Evolutionary conservation across 345 rosid genomes (phyloP), one percentile per base, ranked within the genome.

Genomic region (Tarenaya hassleriana): DNA sequence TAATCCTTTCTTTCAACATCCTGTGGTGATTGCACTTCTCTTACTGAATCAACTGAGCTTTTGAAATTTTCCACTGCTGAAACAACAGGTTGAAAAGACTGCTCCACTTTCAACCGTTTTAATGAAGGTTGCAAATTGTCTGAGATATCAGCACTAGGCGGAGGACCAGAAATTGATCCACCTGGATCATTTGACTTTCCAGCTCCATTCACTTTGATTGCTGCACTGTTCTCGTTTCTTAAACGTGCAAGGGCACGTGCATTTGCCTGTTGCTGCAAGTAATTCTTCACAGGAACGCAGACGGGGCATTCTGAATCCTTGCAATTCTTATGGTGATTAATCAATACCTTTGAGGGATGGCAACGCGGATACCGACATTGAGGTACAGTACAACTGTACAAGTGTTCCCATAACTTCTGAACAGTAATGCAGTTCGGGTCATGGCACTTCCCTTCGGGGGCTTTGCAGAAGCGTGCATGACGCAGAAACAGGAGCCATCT

Each of bases 401-500:
- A 81, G 63, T 92, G 98, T 64, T 66, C 80, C 80, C 74, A 80
- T 65, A 92, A 70, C 58, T 74, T 67, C 68, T 84, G 90, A 41
- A 63, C 95, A 41, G 72, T 80, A 54, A 78, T 52, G 49, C 98
- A 88, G 64, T 78, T 64, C 47, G 19, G 53, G 9, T 75, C 94
- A 1, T 55, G 81, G 72, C 98, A 92, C 71, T 80, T 80, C 54
- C 95, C 98, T 69, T 85, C 88, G 16, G 97, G 91, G 38, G 91
- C 83, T 56, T 80, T 52, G 75, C 98, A 92, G 50, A 72, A 57
- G 24, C 91, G 87, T 41, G 98, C 91, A 81, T 92, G 98, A 45
- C 85, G 76, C 70, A 92, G 64, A 66, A 88, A 77, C 75, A 92
- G 66, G 58, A 92, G 86, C 98, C 98, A 92, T 56, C 70, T 85